Conservation (phyloP, 139 green algal genomes). For the Ulvella scutata region DNA sequence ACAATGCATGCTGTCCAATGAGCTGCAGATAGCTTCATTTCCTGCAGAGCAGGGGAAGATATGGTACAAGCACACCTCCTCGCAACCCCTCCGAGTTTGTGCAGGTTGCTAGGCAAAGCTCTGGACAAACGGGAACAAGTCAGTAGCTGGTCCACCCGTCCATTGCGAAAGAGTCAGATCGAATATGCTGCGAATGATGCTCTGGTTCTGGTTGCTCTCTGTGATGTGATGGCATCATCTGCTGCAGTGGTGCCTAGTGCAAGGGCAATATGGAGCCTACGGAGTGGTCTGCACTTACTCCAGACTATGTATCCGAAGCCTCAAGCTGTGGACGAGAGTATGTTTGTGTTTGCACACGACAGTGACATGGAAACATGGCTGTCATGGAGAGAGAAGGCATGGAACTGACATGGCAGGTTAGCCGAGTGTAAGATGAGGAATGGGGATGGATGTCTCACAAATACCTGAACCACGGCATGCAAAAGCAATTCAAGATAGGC, state of each 20-base stretch:
- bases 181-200: not conserved
- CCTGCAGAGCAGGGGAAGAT: too few relatives aligned
- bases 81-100: too few relatives aligned
- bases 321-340: not conserved
- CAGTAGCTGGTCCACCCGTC: not conserved
- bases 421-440: too few relatives aligned
- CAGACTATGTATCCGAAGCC: not conserved
- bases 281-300: not conserved
- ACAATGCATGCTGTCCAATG: too few relatives aligned
- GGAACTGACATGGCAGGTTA: too few relatives aligned
- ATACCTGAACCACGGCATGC: too few relatives aligned
- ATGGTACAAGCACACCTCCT: too few relatives aligned
- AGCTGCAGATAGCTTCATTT: too few relatives aligned
- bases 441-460: too few relatives aligned
- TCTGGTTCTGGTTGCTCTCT: not conserved
- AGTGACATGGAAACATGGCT: not conserved
- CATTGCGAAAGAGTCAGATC: not conserved
- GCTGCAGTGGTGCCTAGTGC: not conserved
- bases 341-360: not conserved
- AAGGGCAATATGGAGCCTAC: not conserved
- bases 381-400: too few relatives aligned
- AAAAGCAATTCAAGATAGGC: too few relatives aligned
- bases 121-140: not conserved
- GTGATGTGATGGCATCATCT: not conserved
- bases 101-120: not conserved